phyloP scores from a whole-genome alignment of 2,329 filamentous ascomycete genomes.

The Colletotrichum liriopes region DNA sequence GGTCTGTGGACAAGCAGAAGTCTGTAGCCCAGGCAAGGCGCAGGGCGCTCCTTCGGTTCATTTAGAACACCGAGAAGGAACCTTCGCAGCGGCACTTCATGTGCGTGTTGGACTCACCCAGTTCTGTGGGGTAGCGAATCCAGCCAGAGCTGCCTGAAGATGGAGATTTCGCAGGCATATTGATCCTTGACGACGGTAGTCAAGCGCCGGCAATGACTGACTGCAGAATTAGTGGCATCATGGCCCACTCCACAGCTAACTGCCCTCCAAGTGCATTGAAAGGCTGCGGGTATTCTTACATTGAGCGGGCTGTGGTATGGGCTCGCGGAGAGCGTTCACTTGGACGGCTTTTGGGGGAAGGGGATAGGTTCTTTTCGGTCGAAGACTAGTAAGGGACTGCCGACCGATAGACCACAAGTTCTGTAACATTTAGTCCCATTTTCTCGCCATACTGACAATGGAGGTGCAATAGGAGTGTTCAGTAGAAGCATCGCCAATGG shows the following conservation, averaged over 20 bases:
- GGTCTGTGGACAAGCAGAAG: neutral
- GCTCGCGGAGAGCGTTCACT: neutral
- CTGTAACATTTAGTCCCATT: neutral
- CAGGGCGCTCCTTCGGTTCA: neutral
- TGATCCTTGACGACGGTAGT: neutral
- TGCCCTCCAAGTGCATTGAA: conserved; percentile 1
- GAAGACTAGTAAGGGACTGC: neutral
- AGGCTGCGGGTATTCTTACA: neutral
- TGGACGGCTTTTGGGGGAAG: neutral
- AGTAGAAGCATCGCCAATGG: neutral
- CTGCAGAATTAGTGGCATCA: neutral
- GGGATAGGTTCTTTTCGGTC: neutral
- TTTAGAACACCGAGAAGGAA: neutral
- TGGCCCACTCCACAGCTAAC: neutral
- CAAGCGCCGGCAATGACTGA: conserved; percentile 2
- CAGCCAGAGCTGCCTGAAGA: neutral
- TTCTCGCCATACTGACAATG: too few species aligned
- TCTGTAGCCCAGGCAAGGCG: neutral
- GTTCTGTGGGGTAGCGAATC: neutral
- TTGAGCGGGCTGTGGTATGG: neutral
- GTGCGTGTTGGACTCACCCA: neutral
- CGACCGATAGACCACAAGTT: conserved; percentile 1
- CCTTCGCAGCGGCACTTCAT: neutral
- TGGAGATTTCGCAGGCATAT: neutral
- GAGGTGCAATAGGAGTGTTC: neutral